Conservation (phyloP, 257 asterid genomes). For the Ilex asprella region DNA sequence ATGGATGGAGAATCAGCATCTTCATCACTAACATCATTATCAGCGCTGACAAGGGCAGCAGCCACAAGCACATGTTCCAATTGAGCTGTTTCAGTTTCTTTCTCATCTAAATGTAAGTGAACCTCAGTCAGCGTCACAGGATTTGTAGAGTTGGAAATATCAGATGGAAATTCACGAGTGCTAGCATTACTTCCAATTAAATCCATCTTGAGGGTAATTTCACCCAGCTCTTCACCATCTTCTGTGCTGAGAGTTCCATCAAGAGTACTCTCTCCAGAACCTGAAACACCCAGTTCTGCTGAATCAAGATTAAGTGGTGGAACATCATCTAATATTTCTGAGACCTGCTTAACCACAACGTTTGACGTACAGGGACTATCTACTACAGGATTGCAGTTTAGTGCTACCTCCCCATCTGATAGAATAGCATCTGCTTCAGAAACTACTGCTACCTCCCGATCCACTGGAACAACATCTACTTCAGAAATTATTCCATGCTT, state of each 20-base stretch:
- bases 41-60: conserved; percentile 21
- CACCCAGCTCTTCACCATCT: conserved; percentile 22
- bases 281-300: conserved; percentile 19
- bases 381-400: conserved; percentile 16
- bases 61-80: conserved; percentile 18
- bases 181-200: conserved; percentile 22
- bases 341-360: conserved; percentile 18
- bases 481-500: conserved; percentile 11
- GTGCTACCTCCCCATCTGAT: conserved; percentile 19
- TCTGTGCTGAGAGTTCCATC: conserved; percentile 19
- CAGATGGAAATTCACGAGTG: conserved; percentile 6
- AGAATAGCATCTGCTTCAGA: conserved; percentile 14
- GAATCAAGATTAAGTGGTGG: conserved; percentile 14
- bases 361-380: conserved; percentile 22
- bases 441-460: background rate
- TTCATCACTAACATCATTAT: conserved; percentile 16
- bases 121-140: conserved; percentile 21
- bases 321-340: conserved; percentile 17
- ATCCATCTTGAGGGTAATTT: conserved; percentile 14
- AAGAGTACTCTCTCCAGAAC: conserved; percentile 23
- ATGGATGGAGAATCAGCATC: conserved; percentile 19
- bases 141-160: conserved; percentile 14
- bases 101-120: conserved; percentile 21
- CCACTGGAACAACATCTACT: conserved; percentile 3
- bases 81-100: conserved; percentile 19